phyloP scores from a whole-genome alignment of 495 filamentous ascomycete species.

The Jackrogersella multiformis region DNA sequence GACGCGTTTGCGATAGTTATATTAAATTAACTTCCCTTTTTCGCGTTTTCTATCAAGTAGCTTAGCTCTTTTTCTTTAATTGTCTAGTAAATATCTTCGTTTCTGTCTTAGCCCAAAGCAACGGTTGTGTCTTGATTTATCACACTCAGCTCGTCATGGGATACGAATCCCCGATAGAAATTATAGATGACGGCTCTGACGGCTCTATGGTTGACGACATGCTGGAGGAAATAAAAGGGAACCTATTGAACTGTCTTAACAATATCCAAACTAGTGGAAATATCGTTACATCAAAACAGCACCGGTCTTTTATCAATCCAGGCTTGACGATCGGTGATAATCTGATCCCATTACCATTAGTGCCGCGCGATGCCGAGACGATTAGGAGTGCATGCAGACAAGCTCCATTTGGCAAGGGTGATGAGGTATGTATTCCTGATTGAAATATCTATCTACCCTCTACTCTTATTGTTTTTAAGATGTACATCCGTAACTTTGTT shows the following conservation, averaged over 20 bases:
- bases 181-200: background rate
- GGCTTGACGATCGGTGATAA: constrained; percentile 52
- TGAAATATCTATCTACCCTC: background rate
- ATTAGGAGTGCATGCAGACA: constrained; percentile 49
- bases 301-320: constrained; percentile 44
- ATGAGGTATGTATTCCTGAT: constrained; percentile 13
- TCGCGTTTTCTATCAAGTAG: no score
- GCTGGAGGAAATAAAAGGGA: background rate
- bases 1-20: no score
- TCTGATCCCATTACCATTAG: constrained; percentile 54
- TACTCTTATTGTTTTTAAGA: no score
- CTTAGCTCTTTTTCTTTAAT: no score
- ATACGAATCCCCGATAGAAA: background rate
- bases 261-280: constrained; percentile 9
- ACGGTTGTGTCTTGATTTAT: background rate
- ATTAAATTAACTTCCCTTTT: no score
- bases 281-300: constrained; percentile 19
- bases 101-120: background rate
- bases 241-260: constrained; percentile 12
- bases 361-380: constrained; percentile 47
- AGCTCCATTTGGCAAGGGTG: constrained; percentile 58
- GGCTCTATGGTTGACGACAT: no score
- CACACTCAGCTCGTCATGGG: background rate
- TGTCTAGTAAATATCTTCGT: background rate
- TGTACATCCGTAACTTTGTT: no score